These are phyloP conservation scores for Yarrowia alimentaria DNA, from an alignment of 805 yeast genomes.

Conservation along the genomic window DNA sequence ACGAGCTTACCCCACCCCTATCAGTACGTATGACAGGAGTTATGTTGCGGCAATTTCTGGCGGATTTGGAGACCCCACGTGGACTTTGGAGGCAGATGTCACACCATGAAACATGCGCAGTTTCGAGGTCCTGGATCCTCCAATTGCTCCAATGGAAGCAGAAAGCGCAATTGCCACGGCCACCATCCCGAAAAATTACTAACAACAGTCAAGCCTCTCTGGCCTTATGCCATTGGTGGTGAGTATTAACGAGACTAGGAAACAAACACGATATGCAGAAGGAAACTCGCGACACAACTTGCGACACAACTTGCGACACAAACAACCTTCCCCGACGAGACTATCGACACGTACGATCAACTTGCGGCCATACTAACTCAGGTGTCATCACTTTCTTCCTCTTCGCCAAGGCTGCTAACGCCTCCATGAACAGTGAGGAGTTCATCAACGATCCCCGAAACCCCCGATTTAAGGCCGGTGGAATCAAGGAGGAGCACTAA, in stretches of 20 bases:
- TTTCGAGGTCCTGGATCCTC: too few species aligned
- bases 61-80: too few species aligned
- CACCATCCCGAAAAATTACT: conserved; percentile 4
- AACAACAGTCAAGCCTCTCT: conserved; percentile 59
- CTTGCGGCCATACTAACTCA: conserved; percentile 26
- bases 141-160: too few species aligned
- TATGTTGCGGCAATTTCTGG: too few species aligned
- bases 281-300: conserved; percentile 19
- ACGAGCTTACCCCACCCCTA: conserved; percentile 36
- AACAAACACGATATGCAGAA: not conserved
- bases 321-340: not conserved
- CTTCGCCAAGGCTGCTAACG: conserved; percentile 65
- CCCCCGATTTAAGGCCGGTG: conserved; percentile 63
- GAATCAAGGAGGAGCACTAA: conserved; percentile 28
- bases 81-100: not conserved
- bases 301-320: conserved; percentile 21
- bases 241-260: conserved; percentile 40
- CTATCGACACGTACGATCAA: too few species aligned
- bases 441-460: conserved; percentile 93
- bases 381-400: conserved; percentile 63
- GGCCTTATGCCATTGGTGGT: conserved; percentile 90
- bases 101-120: too few species aligned
- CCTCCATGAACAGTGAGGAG: conserved; percentile 64
- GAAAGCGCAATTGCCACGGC: too few species aligned
- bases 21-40: conserved; percentile 32